Conservation (phyloP, 2,329 filamentous ascomycete genomes). For the Leptographium galeiforme region DNA sequence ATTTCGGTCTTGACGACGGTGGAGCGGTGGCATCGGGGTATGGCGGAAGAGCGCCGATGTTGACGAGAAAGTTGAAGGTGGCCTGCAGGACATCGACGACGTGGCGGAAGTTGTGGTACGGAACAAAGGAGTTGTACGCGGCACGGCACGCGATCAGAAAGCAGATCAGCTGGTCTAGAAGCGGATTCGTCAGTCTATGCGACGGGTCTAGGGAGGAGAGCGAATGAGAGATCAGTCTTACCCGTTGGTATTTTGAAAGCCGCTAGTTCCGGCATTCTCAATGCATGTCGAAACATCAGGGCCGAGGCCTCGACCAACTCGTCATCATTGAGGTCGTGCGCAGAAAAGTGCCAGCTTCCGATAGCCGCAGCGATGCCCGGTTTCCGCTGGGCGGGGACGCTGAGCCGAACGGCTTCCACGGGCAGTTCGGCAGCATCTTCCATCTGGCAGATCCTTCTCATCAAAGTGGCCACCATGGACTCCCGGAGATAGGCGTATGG, state of each 20-base stretch:
- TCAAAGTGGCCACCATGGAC: conserved; percentile 83
- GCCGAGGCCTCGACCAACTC: conserved; percentile 78
- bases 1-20: conserved; percentile 62
- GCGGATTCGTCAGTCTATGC: not conserved
- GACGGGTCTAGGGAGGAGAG: not conserved
- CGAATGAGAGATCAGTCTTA: conserved; percentile 26
- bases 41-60: conserved; percentile 60
- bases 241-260: conserved; percentile 68
- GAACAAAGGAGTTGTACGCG: conserved; percentile 93
- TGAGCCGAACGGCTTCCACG: conserved; percentile 51
- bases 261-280: conserved; percentile 68
- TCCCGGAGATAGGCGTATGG: conserved; percentile 83
- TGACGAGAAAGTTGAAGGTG: conserved; percentile 77
- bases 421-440: conserved; percentile 49
- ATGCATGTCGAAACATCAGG: conserved; percentile 79
- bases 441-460: conserved; percentile 68
- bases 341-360: conserved; percentile 75
- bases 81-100: conserved; percentile 94
- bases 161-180: conserved; percentile 60
- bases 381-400: conserved; percentile 52
- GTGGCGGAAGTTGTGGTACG: conserved; percentile 97
- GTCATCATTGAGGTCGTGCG: conserved; percentile 80
- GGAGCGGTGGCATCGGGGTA: conserved; percentile 32
- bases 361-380: conserved; percentile 54
- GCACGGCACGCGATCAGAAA: conserved; percentile 81